Evolutionary conservation across 116 monocot species (phyloP).

Genomic region (Papilionanthe hybrid): DNA sequence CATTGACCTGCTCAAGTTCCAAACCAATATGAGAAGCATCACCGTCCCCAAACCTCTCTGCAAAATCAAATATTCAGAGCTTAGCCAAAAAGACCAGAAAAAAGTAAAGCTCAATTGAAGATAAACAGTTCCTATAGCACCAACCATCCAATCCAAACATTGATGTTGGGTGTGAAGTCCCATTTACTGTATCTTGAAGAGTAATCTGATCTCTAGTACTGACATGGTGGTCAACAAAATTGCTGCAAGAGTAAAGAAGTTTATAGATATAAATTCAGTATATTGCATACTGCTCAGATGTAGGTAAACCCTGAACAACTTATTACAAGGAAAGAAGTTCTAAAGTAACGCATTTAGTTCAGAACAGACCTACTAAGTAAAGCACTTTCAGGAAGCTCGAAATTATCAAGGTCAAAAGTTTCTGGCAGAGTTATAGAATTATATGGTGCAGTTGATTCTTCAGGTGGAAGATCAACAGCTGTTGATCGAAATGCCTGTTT

Average conservation of each 20-base stretch:
- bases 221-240: conserved; percentile 90
- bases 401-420: conserved; percentile 99
- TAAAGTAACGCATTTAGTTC: neutral
- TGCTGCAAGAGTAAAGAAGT: conserved; percentile 33
- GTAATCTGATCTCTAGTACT: conserved; percentile 98
- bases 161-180: conserved; percentile 52
- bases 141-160: conserved; percentile 94
- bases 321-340: no score
- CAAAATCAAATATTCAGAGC: conserved; percentile 15
- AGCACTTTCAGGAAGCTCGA: conserved; percentile 87
- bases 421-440: conserved; percentile 99
- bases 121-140: neutral
- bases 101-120: neutral
- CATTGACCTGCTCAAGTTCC: conserved; percentile 87
- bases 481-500: conserved; percentile 98
- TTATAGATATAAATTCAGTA: no score
- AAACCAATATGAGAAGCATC: conserved; percentile 89
- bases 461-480: conserved; percentile 96
- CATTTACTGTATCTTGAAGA: conserved; percentile 77
- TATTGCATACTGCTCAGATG: no score
- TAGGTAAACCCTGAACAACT: no score
- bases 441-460: conserved; percentile 99
- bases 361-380: conserved; percentile 57
- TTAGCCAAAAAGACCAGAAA: neutral
- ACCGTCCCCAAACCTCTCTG: conserved; percentile 99